A percentile compares a stretch with the other conserved stretches of the same genome.
These are phyloP conservation scores for Bretziella fagacearum DNA, from an alignment of 2,329 filamentous ascomycete species.

Conservation along the genomic window DNA sequence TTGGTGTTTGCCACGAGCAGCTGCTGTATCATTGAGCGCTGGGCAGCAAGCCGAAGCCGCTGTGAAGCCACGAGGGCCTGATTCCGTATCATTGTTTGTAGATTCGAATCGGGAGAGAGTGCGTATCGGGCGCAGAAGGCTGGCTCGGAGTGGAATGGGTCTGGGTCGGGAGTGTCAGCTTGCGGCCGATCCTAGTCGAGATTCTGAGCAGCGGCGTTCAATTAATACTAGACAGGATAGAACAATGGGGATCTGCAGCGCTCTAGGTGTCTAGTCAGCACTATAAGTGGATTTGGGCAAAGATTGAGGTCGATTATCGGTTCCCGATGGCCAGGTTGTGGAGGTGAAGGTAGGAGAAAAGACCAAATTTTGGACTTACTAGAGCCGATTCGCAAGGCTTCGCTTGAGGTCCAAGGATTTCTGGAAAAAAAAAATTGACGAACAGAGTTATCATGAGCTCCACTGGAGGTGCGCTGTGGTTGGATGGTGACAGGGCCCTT, in stretches of 20 bases:
- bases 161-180: not conserved
- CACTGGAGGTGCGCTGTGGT: not conserved
- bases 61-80: conserved; percentile 13
- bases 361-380: no score
- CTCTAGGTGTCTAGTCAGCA: not conserved
- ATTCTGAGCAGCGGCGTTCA: not conserved
- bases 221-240: not conserved
- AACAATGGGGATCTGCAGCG: not conserved
- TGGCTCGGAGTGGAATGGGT: not conserved
- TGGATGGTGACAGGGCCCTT: not conserved
- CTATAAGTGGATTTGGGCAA: no score
- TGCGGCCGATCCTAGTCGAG: not conserved
- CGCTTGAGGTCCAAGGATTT: conserved; percentile 1
- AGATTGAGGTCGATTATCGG: no score
- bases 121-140: not conserved
- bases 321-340: no score
- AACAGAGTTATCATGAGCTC: conserved; percentile 4
- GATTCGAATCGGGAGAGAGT: not conserved
- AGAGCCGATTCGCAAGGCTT: conserved; percentile 2
- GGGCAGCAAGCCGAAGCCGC: conserved; percentile 10
- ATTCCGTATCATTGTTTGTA: conserved; percentile 11
- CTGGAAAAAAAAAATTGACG: not conserved
- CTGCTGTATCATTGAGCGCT: conserved; percentile 13
- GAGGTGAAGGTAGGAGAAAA: no score
- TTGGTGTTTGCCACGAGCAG: conserved; percentile 9